Conservation (phyloP, 2,329 filamentous ascomycete species). For the Monilinia fructigena region DNA sequence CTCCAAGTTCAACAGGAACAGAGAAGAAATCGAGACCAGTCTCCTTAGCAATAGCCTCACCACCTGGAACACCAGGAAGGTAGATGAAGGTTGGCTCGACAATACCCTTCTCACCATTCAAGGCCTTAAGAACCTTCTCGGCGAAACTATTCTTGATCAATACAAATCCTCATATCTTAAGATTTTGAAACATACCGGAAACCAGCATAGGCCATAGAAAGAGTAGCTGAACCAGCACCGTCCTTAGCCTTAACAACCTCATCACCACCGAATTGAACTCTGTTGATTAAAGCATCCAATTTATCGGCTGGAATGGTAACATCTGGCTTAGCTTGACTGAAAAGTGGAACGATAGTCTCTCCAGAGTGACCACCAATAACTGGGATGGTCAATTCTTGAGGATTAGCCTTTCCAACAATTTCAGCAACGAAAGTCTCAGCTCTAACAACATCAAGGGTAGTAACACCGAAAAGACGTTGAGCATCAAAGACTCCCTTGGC, state of each 20-base stretch:
- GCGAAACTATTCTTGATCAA: constrained; percentile 64
- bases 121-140: constrained; percentile 90
- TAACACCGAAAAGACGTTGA: constrained; percentile 98
- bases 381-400: constrained; percentile 65
- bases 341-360: constrained; percentile 95
- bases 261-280: constrained; percentile 98
- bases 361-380: constrained; percentile 97
- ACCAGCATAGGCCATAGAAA: constrained; percentile 99
- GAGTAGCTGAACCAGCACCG: constrained; percentile 91
- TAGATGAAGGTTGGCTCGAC: constrained; percentile 96
- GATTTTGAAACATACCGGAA: constrained; percentile 63
- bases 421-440: constrained; percentile 96
- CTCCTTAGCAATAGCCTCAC: constrained; percentile 79
- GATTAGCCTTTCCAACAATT: constrained; percentile 36
- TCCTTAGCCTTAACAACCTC: constrained; percentile 99
- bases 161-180: neutral
- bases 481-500: constrained; percentile 94
- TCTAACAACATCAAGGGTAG: constrained; percentile 97
- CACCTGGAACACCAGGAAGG: constrained; percentile 83
- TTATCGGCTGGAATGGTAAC: constrained; percentile 65
- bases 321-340: constrained; percentile 82
- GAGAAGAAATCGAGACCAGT: constrained; percentile 93
- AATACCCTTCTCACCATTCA: constrained; percentile 88
- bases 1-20: constrained; percentile 90
- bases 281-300: constrained; percentile 65